Evolutionary conservation across 768 basidiomycete genomes (phyloP).

Genomic region (Grammothele lineata): DNA sequence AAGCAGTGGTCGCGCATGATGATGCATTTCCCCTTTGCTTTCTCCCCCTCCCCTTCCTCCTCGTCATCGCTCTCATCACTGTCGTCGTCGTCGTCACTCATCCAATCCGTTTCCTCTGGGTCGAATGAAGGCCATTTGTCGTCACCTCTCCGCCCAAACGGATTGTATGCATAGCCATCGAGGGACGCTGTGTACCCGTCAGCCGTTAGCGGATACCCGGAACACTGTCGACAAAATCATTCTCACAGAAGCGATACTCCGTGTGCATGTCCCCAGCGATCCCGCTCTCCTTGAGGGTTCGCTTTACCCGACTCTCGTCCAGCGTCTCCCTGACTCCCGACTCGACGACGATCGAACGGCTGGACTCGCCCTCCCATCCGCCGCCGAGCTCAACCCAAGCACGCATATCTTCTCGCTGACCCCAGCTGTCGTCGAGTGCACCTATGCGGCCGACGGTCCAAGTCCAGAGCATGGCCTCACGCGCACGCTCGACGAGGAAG

Average conservation of each 20-base stretch:
- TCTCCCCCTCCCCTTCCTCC: slow-evolving; percentile 6
- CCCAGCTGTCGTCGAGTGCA: slow-evolving; percentile 21
- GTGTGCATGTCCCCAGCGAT: slow-evolving; percentile 9
- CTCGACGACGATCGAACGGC: slow-evolving; percentile 10
- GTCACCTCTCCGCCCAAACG: slow-evolving; percentile 4
- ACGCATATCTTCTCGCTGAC: slow-evolving; percentile 2
- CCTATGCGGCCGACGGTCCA: slow-evolving; percentile 34
- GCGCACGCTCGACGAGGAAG: slow-evolving; percentile 31
- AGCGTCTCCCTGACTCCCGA: slow-evolving; percentile 18
- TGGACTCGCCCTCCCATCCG: not conserved
- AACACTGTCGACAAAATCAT: not conserved
- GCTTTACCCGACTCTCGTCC: slow-evolving; percentile 13
- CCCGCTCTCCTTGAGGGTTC: slow-evolving; percentile 16
- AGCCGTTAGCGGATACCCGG: not conserved
- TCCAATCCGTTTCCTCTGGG: not conserved
- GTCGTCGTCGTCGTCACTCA: too few species aligned
- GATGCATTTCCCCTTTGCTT: slow-evolving; percentile 23
- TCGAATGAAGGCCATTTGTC: slow-evolving; percentile 13
- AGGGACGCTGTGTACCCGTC: slow-evolving; percentile 19
- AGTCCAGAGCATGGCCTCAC: slow-evolving; percentile 34
- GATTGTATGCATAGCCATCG: slow-evolving; percentile 33
- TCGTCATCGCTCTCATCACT: not conserved
- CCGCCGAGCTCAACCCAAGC: slow-evolving; percentile 34
- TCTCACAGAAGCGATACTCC: slow-evolving; percentile 21
- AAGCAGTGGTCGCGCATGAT: slow-evolving; percentile 28